These are phyloP conservation scores for Arxiozyma slooffiae DNA, from an alignment of 1,139 yeast species.

Conservation along the genomic window DNA sequence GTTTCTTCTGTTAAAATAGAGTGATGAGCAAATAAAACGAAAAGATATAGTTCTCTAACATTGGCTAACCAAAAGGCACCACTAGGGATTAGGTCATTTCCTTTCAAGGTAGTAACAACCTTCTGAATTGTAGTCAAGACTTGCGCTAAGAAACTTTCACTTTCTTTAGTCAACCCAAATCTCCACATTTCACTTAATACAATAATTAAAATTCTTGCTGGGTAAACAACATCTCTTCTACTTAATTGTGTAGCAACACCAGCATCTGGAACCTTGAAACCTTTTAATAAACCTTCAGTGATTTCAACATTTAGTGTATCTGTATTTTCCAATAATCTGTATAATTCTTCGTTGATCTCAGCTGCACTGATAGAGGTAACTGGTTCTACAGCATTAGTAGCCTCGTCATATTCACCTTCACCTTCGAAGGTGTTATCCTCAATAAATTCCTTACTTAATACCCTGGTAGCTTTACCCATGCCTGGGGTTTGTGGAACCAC, in stretches of 20 bases:
- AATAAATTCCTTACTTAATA: constrained; percentile 5
- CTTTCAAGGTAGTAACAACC: constrained; percentile 59
- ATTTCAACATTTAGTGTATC: constrained; percentile 74
- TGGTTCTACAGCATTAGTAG: constrained; percentile 26
- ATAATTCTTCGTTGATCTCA: constrained; percentile 59
- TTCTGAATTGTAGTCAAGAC: constrained; percentile 82
- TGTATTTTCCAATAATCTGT: constrained; percentile 67
- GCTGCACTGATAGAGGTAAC: constrained; percentile 41
- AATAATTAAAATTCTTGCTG: constrained; percentile 88
- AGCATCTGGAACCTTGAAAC: constrained; percentile 83
- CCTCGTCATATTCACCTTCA: neutral
- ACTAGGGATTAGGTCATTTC: constrained; percentile 79
- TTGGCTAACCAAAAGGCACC: constrained; percentile 98
- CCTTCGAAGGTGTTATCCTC: constrained; percentile 4
- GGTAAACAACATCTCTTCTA: constrained; percentile 88
- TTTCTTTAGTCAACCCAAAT: constrained; percentile 82
- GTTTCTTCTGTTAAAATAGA: constrained; percentile 79
- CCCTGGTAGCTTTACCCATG: constrained; percentile 8
- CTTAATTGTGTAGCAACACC: constrained; percentile 73
- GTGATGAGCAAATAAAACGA: constrained; percentile 86
- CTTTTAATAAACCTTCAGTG: constrained; percentile 77
- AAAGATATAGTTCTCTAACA: constrained; percentile 90
- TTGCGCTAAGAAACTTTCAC: constrained; percentile 85
- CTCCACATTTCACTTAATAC: constrained; percentile 98
- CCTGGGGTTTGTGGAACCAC: constrained; percentile 19